Evolutionary conservation across 2,329 filamentous ascomycete species (phyloP).

Genomic region (Fusarium lateritium): DNA sequence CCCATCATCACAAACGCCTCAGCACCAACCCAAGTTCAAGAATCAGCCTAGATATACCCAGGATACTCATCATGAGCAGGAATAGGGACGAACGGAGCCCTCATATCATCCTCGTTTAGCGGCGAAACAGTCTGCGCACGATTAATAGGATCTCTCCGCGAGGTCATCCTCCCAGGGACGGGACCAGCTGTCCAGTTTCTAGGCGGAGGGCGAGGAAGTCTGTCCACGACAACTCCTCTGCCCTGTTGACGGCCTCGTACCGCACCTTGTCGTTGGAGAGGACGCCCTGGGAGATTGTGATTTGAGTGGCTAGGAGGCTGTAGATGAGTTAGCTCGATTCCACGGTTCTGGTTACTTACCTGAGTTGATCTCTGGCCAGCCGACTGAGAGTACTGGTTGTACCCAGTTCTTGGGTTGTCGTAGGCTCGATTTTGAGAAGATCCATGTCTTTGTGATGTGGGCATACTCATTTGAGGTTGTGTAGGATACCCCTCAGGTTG

Average conservation of each 20-base stretch:
- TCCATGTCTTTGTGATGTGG: neutral
- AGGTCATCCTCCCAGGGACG: neutral
- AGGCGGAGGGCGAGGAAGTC: neutral
- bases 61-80: conserved; percentile 12
- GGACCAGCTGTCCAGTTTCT: neutral
- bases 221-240: conserved; percentile 5
- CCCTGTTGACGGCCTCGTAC: neutral
- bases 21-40: neutral
- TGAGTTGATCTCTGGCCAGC: conserved; percentile 4
- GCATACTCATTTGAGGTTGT: neutral
- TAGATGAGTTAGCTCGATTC: conserved; percentile 14
- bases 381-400: neutral
- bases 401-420: neutral
- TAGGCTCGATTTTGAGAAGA: neutral
- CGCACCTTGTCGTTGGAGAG: neutral
- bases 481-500: conserved; percentile 3
- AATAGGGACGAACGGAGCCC: conserved; percentile 1
- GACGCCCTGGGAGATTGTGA: neutral
- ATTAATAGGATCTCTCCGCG: neutral
- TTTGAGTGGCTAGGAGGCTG: conserved; percentile 1
- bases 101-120: conserved; percentile 17
- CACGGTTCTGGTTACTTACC: conserved; percentile 7
- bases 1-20: neutral
- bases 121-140: conserved; percentile 16
- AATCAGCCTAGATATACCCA: neutral